Base-by-base conservation (phyloP, 768 basidiomycete genomes). In the Suillus occidentalis region DNA sequence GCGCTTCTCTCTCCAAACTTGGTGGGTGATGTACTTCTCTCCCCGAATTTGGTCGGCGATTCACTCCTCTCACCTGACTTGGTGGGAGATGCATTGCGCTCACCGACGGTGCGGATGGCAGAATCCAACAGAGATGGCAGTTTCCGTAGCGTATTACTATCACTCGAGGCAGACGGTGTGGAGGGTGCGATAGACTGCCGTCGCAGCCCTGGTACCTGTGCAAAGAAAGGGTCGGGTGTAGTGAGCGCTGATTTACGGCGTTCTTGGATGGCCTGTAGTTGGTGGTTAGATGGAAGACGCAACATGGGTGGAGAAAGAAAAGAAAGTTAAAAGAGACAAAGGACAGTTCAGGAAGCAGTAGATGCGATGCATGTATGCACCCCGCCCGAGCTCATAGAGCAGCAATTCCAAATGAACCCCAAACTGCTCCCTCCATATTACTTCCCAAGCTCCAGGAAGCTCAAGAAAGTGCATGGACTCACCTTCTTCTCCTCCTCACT, bases 181-280 rank as follows among this genome's bases (percentile, higher is more conserved):
- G 20, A 36, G 10, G 62, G 57, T 62, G 66, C 62, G 31, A 71
- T 65, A 76, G 74, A 72, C 66, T 72, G 72, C 42, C 62, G 57
- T 36, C 62, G 52, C 76, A 86, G 78, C 2, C 87, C 87, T 2
- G 88, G 87, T 16, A 83, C 79, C 22, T 83, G 82, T 25, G 81
- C 84, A 73, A 84, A 87, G 71, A 85, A 85, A 22, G 69, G 62
- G 72, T 83, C 77, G 65, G 85, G 72, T 67, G 80, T 76, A 4
- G 75, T 78, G 45, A 89, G 71, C 0, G 88, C 89, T 62, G 87
- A 89, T 12, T 83, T 80, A 31, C 89, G 76, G 10, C 89, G 82
- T 61, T 88, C 88, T 67, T 84, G 82, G 49, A 90, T 89, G 0
- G 86, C 88, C 81, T 85, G 63, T 36, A 45, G 45, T 22, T 66